Base-by-base conservation (phyloP, 192 early-diverging fungal species). In the Coemansia asiatica region DNA sequence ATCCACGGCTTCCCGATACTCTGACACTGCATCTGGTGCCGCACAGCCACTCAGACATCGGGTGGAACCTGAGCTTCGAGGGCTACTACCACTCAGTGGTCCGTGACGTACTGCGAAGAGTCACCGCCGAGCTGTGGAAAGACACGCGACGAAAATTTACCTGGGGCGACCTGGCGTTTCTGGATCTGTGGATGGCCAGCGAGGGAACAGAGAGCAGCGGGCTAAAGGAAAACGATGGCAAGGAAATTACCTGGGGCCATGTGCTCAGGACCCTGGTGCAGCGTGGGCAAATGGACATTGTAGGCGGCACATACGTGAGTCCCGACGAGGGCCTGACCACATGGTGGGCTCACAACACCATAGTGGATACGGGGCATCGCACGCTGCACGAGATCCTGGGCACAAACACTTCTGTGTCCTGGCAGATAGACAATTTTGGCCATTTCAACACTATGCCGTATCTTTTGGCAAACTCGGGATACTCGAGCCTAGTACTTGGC, bases 391-490 rank as follows among this genome's bases (percentile, higher is more conserved):
- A 19, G n/a, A 33, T 72, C 33, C 58, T 81, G n/a, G 68, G 71
- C 48, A 31, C 46, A 2, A 66, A 69, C 6, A 59, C 73, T 10
- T 19, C 44, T 7, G 64, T 75, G 13, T 72, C 35, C 0, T 81
- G 78, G 78, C 78, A 81, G 73, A 64, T 81, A 31, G 78, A 81
- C 51, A 71, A 64, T 51, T 81, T 81, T 50, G 78, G 78, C 12
- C 78, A 81, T 47, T 40, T 51, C 23, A 44, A 36, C 48, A 62
- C 56, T 25, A 44, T 60, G 69, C 61, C 78, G 8, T 66, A 75
- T 15, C 49, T 75, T 62, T 65, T 75, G 21, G 27, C 57, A 29
- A 75, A 69, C 73, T n/a, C 73, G 1, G 78, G 78, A 1, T 75
- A 66, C 69, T n/a, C 12, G 16, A 10, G 23, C 13, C 31, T 75